Base-by-base conservation (phyloP, 148 eudicot genomes). In the Silene uniflora region DNA sequence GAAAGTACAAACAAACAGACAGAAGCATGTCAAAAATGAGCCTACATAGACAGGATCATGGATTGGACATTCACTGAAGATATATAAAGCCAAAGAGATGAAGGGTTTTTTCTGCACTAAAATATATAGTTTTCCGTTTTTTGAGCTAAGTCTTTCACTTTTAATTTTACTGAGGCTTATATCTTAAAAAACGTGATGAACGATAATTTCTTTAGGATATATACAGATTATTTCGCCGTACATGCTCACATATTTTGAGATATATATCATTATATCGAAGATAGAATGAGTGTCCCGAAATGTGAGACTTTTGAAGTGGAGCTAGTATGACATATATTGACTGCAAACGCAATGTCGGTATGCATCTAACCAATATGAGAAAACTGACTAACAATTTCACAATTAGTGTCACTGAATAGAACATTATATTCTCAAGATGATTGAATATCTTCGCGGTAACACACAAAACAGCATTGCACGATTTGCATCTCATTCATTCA, bases 1-100 rank as follows among this genome's bases (percentile, higher is more conserved):
- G 81, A 23, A 78, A 77, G 72, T 23, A 77, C 24, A 80, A 39
- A 75, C 11, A 64, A 81, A 60, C 9, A 46, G 42, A 66, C 5
- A 69, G 62, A 46, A 65, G 25, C 71, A 23, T 22, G 19, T 27
- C 61, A 76, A 29, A 39, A 16, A 73, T 14, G 32, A 39, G 35
- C 2, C 64, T 19, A 23, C 55, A 68, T 10, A 11, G 5, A 44
- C 16, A 0, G 16, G 17, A 19, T 25, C 18, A 32, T 66, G 0
- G 21, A 66, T 18, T 1, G 5, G 11, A n/a, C 47, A 16, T 35
- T 32, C 7, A 66, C 11, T 35, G 56, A 52, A 52, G 17, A 52
- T 1, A 52, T 16, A 52, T 52, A 8, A 13, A 52, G 56, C 10
- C 56, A 52, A 52, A 13, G 56, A 52, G 56, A 52, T 52, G 56